Evolutionary conservation across 768 basidiomycete genomes (phyloP).

Genomic region (Leccinum boreale): DNA sequence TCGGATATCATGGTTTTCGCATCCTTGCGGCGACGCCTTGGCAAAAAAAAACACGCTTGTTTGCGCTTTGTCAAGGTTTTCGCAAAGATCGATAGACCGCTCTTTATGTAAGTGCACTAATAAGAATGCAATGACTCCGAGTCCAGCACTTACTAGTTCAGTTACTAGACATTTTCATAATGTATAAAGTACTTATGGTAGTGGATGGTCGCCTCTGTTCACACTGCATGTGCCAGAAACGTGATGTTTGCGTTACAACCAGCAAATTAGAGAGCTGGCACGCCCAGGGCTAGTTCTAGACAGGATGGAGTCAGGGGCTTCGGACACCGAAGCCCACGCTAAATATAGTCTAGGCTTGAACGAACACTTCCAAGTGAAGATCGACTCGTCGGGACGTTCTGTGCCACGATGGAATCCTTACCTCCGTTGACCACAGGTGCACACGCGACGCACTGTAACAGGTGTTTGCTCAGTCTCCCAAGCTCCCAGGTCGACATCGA

Average conservation of each 20-base stretch:
- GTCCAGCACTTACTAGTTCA: too few relatives aligned
- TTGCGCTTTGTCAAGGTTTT: too few relatives aligned
- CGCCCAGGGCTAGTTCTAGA: neutral
- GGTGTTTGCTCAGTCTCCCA: constrained; percentile 72
- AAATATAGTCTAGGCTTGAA: neutral
- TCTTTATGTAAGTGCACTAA: too few relatives aligned
- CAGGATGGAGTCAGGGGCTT: neutral
- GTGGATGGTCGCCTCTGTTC: neutral
- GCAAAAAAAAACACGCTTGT: too few relatives aligned
- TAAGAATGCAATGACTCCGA: too few relatives aligned
- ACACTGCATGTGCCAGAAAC: neutral
- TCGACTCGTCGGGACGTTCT: neutral
- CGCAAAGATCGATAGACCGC: too few relatives aligned
- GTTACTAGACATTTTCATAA: too few relatives aligned
- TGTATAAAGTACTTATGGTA: neutral
- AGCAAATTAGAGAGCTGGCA: neutral
- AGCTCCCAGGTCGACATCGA: constrained; percentile 66
- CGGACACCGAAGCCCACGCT: neutral
- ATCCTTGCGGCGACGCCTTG: too few relatives aligned
- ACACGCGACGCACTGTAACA: constrained; percentile 63
- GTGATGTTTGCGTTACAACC: neutral
- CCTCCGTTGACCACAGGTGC: constrained; percentile 40
- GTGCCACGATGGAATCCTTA: constrained; percentile 11
- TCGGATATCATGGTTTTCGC: too few relatives aligned
- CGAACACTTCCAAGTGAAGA: neutral